A percentile compares a stretch with the other conserved stretches of the same genome.
Conservation (phyloP, 306 rosid species). For the Oemleria cerasiformis region DNA sequence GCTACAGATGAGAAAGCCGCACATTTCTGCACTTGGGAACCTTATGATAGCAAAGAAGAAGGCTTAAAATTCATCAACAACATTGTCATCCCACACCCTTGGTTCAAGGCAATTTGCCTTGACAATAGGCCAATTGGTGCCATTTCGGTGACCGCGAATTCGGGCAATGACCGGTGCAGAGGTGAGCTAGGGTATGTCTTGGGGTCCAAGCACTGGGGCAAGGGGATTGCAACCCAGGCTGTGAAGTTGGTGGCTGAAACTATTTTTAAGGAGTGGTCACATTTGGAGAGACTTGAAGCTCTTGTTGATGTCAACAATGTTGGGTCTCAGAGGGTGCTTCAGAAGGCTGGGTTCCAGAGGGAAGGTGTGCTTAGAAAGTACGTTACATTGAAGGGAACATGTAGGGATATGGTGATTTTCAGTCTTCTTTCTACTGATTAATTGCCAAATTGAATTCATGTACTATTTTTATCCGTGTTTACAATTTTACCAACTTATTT, state of each 20-base stretch:
- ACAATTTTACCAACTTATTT: too few species aligned
- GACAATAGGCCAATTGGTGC: constrained; percentile 51
- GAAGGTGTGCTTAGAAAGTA: constrained; percentile 72
- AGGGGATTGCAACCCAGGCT: constrained; percentile 56
- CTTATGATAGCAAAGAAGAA: constrained; percentile 33
- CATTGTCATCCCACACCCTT: constrained; percentile 23
- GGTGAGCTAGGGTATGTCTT: constrained; percentile 63
- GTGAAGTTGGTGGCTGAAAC: constrained; percentile 48
- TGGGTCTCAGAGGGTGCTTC: constrained; percentile 62
- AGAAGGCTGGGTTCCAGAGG: constrained; percentile 61
- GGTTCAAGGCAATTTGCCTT: constrained; percentile 63
- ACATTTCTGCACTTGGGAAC: constrained; percentile 38
- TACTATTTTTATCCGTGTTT: too few species aligned
- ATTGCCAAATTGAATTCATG: too few species aligned
- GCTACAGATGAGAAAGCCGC: constrained; percentile 32
- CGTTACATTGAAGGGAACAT: constrained; percentile 33
- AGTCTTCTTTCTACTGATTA: constrained; percentile 45
- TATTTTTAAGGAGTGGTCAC: constrained; percentile 43
- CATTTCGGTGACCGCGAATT: constrained; percentile 27
- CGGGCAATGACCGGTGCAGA: constrained; percentile 36
- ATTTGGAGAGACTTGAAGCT: constrained; percentile 77
- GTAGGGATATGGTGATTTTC: constrained; percentile 42
- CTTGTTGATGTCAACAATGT: constrained; percentile 59
- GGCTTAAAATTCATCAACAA: constrained; percentile 8
- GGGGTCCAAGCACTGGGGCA: constrained; percentile 65